Percentiles rank a stretch among this genome's conserved stretches.
phyloP scores from a whole-genome alignment of 306 rosid genomes.

The Carpinus fangiana region DNA sequence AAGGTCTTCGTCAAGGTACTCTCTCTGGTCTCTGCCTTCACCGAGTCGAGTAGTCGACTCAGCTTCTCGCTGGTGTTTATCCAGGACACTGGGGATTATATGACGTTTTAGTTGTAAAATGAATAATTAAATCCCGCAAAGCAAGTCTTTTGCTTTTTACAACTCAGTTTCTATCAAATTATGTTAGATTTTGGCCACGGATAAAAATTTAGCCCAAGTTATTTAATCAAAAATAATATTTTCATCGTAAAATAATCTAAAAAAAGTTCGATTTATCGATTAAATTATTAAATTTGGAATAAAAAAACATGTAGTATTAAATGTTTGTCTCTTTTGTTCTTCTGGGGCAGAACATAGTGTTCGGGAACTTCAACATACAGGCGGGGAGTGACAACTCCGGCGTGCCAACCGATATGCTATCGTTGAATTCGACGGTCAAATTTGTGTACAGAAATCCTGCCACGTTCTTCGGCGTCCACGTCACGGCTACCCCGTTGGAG shows the following conservation, averaged over 20 bases:
- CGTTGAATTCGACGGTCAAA: slow-evolving; percentile 85
- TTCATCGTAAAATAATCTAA: no score
- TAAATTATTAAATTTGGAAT: no score
- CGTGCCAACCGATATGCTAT: slow-evolving; percentile 77
- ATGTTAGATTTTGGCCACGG: no score
- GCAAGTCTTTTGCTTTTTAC: neutral
- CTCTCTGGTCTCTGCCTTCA: neutral
- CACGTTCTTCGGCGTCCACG: slow-evolving; percentile 89
- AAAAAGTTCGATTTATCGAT: no score
- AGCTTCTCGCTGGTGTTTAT: neutral
- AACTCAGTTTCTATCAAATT: no score
- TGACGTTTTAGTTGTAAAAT: neutral
- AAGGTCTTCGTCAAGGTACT: slow-evolving; percentile 55
- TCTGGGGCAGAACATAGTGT: slow-evolving; percentile 55
- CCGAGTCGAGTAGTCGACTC: neutral
- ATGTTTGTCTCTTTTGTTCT: no score
- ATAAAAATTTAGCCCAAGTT: no score
- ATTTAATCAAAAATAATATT: no score
- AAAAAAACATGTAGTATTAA: no score
- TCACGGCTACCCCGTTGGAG: slow-evolving; percentile 65
- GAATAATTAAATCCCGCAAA: neutral
- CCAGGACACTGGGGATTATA: neutral
- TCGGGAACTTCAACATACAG: slow-evolving; percentile 67
- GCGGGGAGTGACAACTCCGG: slow-evolving; percentile 78
- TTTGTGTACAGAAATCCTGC: slow-evolving; percentile 67